Evolutionary conservation across 805 yeast species (phyloP).

Genomic region (Spathaspora hagerdaliae): DNA sequence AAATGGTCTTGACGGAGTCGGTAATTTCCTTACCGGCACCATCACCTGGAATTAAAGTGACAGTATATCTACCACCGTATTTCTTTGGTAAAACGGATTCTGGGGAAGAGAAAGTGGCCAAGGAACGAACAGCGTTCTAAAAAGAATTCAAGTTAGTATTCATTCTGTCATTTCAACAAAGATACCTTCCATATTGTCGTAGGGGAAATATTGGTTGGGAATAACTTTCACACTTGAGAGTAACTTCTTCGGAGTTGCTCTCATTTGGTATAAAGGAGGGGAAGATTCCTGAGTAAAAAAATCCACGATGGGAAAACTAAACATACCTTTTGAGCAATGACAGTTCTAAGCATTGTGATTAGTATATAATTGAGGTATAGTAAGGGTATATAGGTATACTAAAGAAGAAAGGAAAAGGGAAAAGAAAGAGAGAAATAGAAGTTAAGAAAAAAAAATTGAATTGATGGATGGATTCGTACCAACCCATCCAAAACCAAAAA

Average conservation of each 20-base stretch:
- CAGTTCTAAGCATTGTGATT: constrained; percentile 11
- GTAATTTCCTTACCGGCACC: constrained; percentile 97
- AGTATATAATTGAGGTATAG: neutral
- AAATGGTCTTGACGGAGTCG: constrained; percentile 86
- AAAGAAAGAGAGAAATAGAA: neutral
- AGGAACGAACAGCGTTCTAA: constrained; percentile 33
- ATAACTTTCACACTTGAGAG: no score
- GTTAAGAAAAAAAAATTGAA: neutral
- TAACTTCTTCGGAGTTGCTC: neutral
- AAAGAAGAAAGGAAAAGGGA: neutral
- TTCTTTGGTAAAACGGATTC: constrained; percentile 75
- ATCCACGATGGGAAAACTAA: neutral
- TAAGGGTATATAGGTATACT: no score
- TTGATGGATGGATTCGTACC: neutral
- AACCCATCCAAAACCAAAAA: neutral
- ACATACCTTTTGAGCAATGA: constrained; percentile 12
- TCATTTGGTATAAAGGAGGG: neutral
- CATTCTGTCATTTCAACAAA: no score
- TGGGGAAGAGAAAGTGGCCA: constrained; percentile 58
- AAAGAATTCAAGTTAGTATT: neutral
- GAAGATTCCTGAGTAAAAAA: neutral
- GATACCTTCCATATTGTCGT: no score
- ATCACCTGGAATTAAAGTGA: constrained; percentile 95
- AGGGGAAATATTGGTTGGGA: no score
- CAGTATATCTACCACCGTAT: constrained; percentile 92